Conservation (phyloP, 805 yeast species). For the Hemisphaericaspora nanyangensis region DNA sequence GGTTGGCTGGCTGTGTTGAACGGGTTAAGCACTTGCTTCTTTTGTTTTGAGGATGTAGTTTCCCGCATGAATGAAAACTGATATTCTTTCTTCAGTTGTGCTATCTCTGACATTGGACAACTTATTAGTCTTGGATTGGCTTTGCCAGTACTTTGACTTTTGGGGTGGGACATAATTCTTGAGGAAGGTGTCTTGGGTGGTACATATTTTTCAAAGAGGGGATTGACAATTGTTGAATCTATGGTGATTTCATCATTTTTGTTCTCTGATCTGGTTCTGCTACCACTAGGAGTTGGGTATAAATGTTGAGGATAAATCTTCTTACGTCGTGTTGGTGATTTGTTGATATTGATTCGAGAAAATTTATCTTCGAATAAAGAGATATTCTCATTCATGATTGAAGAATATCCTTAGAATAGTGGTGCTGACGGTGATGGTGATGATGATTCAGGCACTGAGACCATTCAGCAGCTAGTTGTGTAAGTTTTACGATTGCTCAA, state of each 20-base stretch:
- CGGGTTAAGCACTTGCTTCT: conserved; percentile 15
- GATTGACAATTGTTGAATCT: no score
- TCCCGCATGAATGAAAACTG: conserved; percentile 38
- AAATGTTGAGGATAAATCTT: conserved; percentile 18
- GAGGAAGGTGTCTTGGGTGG: no score
- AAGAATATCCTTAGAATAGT: no score
- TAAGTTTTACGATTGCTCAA: no score
- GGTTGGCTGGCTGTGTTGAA: conserved; percentile 1
- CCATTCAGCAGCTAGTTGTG: no score
- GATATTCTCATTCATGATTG: conserved; percentile 3
- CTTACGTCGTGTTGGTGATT: conserved; percentile 19
- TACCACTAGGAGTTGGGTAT: no score
- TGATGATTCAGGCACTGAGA: no score
- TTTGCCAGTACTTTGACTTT: not conserved
- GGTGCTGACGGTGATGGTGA: no score
- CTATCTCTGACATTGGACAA: conserved; percentile 17
- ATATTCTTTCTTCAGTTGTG: conserved; percentile 11
- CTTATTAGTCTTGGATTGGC: conserved; percentile 13
- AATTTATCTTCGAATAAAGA: conserved; percentile 24
- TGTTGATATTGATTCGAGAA: conserved; percentile 26
- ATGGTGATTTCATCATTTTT: no score
- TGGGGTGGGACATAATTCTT: no score
- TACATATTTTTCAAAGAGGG: no score
- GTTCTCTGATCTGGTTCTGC: no score
- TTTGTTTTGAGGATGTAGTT: conserved; percentile 35